These are phyloP conservation scores for Clavulina sp. DNA, from an alignment of 768 basidiomycete species.

Conservation along the genomic window DNA sequence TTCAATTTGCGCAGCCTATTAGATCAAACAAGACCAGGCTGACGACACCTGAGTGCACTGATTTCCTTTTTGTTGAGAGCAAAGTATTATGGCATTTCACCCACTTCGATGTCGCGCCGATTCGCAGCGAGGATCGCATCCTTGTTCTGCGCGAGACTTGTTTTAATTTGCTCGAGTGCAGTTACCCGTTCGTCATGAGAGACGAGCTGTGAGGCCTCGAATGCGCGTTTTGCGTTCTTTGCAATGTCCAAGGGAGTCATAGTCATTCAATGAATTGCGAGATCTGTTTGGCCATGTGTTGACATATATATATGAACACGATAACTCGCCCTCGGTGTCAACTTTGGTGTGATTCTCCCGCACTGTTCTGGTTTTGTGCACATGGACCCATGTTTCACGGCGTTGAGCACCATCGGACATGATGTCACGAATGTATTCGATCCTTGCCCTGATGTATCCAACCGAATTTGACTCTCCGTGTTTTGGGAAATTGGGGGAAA, in stretches of 20 bases:
- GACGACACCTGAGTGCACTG: background rate
- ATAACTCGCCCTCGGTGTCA: too few relatives aligned
- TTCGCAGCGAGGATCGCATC: constrained; percentile 66
- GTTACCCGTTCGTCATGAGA: constrained; percentile 43
- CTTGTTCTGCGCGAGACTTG: constrained; percentile 46
- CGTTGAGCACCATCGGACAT: too few relatives aligned
- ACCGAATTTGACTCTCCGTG: too few relatives aligned
- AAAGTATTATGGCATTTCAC: constrained; percentile 8
- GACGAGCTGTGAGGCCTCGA: constrained; percentile 73
- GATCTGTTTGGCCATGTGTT: too few relatives aligned
- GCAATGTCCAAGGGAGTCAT: constrained; percentile 33
- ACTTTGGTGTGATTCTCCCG: too few relatives aligned
- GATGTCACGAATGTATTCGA: too few relatives aligned
- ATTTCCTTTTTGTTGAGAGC: background rate
- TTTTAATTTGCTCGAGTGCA: constrained; percentile 54
- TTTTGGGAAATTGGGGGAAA: too few relatives aligned
- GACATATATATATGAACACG: too few relatives aligned
- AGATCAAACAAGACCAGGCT: constrained; percentile 2
- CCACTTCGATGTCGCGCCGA: constrained; percentile 56
- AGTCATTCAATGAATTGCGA: too few relatives aligned
- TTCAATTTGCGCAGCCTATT: constrained; percentile 54
- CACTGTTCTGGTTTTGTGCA: too few relatives aligned
- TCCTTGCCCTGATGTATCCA: too few relatives aligned
- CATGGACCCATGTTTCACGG: too few relatives aligned
- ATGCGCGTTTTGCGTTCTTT: constrained; percentile 60